A percentile compares a stretch with the other conserved stretches of the same genome.
Conservation (phyloP, 73 alveolate species). For the Paramecium octaurelia region DNA sequence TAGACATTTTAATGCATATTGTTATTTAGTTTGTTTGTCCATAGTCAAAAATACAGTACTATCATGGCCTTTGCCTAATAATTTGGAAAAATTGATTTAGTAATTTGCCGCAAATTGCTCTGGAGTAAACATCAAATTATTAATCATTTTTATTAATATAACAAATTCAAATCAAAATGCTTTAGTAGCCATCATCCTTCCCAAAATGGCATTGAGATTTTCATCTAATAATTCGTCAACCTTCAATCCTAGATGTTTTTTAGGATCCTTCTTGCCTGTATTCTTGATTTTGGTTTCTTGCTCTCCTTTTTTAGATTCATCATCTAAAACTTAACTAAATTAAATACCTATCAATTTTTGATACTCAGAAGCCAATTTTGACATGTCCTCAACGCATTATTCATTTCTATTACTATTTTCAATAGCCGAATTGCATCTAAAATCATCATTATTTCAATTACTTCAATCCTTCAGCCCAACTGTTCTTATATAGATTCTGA, state of each 20-base stretch:
- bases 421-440: constrained; percentile 60
- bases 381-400: constrained; percentile 66
- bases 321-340: constrained; percentile 25
- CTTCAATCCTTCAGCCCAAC: constrained; percentile 95
- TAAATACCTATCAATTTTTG: neutral
- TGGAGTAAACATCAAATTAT: neutral
- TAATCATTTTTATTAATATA: neutral
- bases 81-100: neutral
- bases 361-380: constrained; percentile 41
- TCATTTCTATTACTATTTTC: constrained; percentile 75
- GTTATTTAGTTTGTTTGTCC: neutral
- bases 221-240: constrained; percentile 40
- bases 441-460: neutral
- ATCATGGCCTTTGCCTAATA: constrained; percentile 15
- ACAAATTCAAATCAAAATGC: neutral
- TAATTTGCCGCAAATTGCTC: constrained; percentile 8
- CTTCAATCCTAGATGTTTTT: constrained; percentile 1
- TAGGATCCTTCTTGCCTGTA: constrained; percentile 60
- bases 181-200: constrained; percentile 46
- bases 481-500: constrained; percentile 93
- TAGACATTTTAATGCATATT: constrained; percentile 2
- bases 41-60: neutral
- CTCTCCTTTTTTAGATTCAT: constrained; percentile 60
- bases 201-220: constrained; percentile 29
- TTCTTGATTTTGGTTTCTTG: constrained; percentile 45